phyloP scores from a whole-genome alignment of 106 monocot species.

The Allium cepa region DNA sequence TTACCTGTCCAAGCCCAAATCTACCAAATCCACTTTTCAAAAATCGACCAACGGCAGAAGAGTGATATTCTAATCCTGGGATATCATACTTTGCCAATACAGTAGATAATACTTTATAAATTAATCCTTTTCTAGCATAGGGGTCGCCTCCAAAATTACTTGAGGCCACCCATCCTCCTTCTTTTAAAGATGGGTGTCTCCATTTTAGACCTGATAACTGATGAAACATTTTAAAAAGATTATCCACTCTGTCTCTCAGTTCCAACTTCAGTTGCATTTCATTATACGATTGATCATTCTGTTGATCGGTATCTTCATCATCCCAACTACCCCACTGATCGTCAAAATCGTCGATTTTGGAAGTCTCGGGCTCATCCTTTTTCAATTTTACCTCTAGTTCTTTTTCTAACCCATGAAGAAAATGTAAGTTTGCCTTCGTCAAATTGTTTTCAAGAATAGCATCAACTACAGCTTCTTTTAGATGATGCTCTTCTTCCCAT shows the following conservation, averaged over 20 bases:
- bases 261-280: conserved; percentile 90
- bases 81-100: conserved; percentile 61
- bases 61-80: conserved; percentile 88
- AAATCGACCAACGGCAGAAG: conserved; percentile 84
- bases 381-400: conserved; percentile 55
- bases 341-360: conserved; percentile 65
- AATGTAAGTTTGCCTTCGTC: conserved; percentile 33
- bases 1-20: conserved; percentile 98
- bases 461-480: conserved; percentile 86
- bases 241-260: conserved; percentile 81
- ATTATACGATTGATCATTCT: conserved; percentile 55
- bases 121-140: conserved; percentile 53
- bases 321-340: conserved; percentile 95
- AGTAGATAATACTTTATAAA: conserved; percentile 61
- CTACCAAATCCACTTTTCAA: conserved; percentile 96
- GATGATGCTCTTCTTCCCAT: conserved; percentile 91
- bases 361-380: conserved; percentile 21
- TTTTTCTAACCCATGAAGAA: conserved; percentile 69
- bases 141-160: conserved; percentile 41
- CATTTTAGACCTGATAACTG: conserved; percentile 67
- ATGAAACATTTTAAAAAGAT: conserved; percentile 76
- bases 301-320: conserved; percentile 55
- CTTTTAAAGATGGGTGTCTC: conserved; percentile 44
- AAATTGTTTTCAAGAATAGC: conserved; percentile 53
- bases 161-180: conserved; percentile 21